Base-by-base conservation (phyloP, 345 rosid species). In the Raphanus raphanistrum region DNA sequence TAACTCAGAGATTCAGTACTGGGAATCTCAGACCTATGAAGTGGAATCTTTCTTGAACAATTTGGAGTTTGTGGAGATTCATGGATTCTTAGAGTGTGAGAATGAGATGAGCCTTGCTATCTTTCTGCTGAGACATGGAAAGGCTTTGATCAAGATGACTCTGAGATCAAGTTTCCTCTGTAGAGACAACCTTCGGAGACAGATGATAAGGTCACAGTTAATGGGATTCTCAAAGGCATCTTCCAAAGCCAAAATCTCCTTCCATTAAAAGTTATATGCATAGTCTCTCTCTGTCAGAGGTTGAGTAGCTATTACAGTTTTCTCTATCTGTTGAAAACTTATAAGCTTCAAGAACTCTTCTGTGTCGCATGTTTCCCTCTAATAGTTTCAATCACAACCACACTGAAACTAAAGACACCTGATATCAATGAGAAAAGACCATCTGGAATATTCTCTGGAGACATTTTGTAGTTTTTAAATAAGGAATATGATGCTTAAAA, bases 41-140 rank as follows among this genome's bases (percentile, higher is more conserved):
- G 65, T 84, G 73, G 82, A 82, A 66, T 82, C 96, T 4, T 90
- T 94, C 79, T 83, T 94, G 62, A 80, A 81, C 38, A 73, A 81
- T 71, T 84, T 91, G 11, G 89, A 87, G 54, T 85, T 86, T 25
- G 94, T 89, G 52, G 89, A 84, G 83, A 92, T 94, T 31, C 76
- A 84, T 65, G 98, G 98, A 2, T 89, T 90, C 64, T 78, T 86
- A 63, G 96, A 92, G 71, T 89, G 90, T 35, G 90, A 89, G 76
- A 85, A 85, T 6, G 98, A 91, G 73, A 91, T 86, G 79, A 89
- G 92, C 75, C 84, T 89, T 3, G 87, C 89, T 3, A 90, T 87
- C 81, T 91, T 91, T 59, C 76, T 94, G 76, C 88, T 94, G 67
- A 90, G 85, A 87, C 89, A 92, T 80, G 94, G 92, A 10, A 88